phyloP scores from a whole-genome alignment of 345 rosid genomes.

The Arabis alpina region DNA sequence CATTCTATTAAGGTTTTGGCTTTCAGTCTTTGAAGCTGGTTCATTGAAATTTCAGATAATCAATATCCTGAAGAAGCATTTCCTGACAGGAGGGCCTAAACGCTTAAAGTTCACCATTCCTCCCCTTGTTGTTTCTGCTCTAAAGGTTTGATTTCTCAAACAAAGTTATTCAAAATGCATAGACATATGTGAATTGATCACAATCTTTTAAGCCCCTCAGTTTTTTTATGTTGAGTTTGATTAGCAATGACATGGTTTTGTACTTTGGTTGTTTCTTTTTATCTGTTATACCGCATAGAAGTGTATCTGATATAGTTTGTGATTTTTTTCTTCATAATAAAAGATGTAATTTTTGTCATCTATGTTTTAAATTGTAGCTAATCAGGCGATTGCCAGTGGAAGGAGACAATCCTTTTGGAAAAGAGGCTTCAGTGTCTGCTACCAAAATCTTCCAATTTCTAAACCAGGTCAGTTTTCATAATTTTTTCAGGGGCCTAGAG shows the following conservation, averaged over 20 bases:
- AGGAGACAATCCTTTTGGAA: constrained; percentile 91
- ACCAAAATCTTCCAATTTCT: constrained; percentile 91
- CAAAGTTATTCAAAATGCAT: constrained; percentile 20
- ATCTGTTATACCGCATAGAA: constrained; percentile 4
- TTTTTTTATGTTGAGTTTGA: constrained; percentile 12
- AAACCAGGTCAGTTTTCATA: constrained; percentile 64
- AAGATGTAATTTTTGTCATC: neutral
- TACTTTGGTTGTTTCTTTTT: constrained; percentile 18
- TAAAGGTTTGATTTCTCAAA: constrained; percentile 64
- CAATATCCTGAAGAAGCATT: constrained; percentile 67
- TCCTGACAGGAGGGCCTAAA: constrained; percentile 90
- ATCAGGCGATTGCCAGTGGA: constrained; percentile 83
- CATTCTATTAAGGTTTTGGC: constrained; percentile 22
- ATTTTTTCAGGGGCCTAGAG: neutral
- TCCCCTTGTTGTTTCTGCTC: constrained; percentile 84
- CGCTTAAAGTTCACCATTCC: constrained; percentile 92
- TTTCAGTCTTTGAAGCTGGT: constrained; percentile 33
- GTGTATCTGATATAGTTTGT: constrained; percentile 29
- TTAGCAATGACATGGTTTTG: constrained; percentile 14
- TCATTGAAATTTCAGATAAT: constrained; percentile 66
- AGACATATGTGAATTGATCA: neutral
- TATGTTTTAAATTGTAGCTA: constrained; percentile 51
- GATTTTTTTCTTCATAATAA: neutral
- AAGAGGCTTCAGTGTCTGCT: constrained; percentile 71
- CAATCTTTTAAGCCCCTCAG: neutral